Percentiles rank a stretch among this genome's conserved stretches.
phyloP scores from a whole-genome alignment of 2,329 filamentous ascomycete species.

The Dactylonectria macrodidyma region DNA sequence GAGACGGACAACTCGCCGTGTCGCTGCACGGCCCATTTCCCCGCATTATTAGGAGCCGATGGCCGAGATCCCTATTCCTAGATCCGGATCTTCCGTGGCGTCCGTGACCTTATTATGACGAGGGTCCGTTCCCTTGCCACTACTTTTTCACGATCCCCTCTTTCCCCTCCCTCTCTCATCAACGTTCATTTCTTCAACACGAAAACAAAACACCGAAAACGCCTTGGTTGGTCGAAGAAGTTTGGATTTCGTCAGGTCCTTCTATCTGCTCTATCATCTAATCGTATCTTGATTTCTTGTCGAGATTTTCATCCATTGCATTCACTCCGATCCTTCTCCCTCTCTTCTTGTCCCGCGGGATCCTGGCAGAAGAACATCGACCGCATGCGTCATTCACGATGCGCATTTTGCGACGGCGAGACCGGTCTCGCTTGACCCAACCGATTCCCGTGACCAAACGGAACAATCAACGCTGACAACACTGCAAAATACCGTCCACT shows the following conservation, averaged over 20 bases:
- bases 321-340: background rate
- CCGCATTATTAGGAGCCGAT: conserved; percentile 1
- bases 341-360: background rate
- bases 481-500: conserved; percentile 24
- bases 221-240: conserved; percentile 18
- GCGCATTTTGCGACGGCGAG: conserved; percentile 14
- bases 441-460: conserved; percentile 20
- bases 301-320: conserved; percentile 16
- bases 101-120: background rate
- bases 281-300: conserved; percentile 22
- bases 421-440: conserved; percentile 19
- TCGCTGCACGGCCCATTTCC: background rate
- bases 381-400: background rate
- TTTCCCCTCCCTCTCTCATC: background rate
- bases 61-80: background rate
- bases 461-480: conserved; percentile 29
- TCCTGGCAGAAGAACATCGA: background rate
- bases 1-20: background rate
- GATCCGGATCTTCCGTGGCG: background rate
- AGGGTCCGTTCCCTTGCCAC: background rate
- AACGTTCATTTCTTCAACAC: background rate
- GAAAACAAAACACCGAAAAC: background rate
- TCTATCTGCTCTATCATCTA: conserved; percentile 33
- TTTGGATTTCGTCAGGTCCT: conserved; percentile 22
- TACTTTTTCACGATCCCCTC: conserved; percentile 5